Percentiles rank a stretch among this genome's conserved stretches.
These are phyloP conservation scores for Talaromyces albobiverticillius DNA, from an alignment of 2,329 filamentous ascomycete genomes.

Conservation along the genomic window DNA sequence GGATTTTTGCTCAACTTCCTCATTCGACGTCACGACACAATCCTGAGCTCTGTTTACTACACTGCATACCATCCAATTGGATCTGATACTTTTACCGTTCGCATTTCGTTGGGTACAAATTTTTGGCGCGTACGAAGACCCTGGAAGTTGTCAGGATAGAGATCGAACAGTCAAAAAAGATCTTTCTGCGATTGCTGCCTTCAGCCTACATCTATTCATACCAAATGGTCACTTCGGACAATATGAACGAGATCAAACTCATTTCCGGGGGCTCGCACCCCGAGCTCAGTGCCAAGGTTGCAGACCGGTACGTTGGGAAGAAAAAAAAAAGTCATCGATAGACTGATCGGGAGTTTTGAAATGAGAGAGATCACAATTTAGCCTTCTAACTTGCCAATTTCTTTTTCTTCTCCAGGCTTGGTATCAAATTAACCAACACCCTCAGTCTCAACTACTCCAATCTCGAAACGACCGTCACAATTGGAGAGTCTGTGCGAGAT, in stretches of 20 bases:
- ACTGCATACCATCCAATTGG: no score
- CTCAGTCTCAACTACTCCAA: constrained; percentile 67
- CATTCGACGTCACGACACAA: background rate
- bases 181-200: background rate
- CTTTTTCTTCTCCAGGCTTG: constrained; percentile 47
- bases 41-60: background rate
- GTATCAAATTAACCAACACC: constrained; percentile 66
- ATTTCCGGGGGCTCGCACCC: constrained; percentile 73
- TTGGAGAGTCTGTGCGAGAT: constrained; percentile 92
- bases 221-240: background rate
- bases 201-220: background rate
- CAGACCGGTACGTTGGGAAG: constrained; percentile 55
- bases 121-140: no score
- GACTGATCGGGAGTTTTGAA: no score
- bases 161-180: background rate
- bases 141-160: no score
- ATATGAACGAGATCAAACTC: constrained; percentile 66
- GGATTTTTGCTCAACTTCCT: background rate
- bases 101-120: no score
- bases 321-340: background rate
- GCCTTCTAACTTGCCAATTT: background rate
- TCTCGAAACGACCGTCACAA: constrained; percentile 67
- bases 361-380: background rate
- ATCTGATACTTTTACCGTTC: no score
- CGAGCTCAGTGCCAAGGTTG: constrained; percentile 66